These are phyloP conservation scores for Eucalyptus paniculata DNA, from an alignment of 345 rosid species.

Conservation along the genomic window DNA sequence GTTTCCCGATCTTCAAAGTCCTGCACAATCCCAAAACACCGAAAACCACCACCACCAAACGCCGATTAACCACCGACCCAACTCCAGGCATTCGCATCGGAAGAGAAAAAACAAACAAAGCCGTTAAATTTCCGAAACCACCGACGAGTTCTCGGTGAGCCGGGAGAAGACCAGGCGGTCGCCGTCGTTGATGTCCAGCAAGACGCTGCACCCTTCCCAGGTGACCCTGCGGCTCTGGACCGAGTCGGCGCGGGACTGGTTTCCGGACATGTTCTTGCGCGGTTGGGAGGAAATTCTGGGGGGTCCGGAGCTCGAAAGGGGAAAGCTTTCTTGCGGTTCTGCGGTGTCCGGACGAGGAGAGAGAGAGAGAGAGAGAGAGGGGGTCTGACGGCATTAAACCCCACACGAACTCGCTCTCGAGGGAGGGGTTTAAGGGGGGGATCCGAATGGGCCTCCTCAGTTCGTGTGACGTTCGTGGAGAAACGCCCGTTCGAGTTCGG, in stretches of 20 bases:
- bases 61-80: background rate
- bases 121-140: background rate
- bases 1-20: conserved; percentile 63
- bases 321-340: background rate
- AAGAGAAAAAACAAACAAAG: background rate
- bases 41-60: background rate
- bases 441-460: background rate
- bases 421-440: background rate
- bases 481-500: background rate
- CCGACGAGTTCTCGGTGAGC: conserved; percentile 73
- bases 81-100: background rate
- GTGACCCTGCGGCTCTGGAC: conserved; percentile 43
- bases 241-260: background rate
- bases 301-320: background rate
- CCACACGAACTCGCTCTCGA: background rate
- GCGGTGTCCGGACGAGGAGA: background rate
- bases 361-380: background rate
- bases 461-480: background rate
- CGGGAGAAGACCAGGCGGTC: conserved; percentile 93
- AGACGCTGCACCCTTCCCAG: conserved; percentile 83
- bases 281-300: background rate
- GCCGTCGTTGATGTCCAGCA: conserved; percentile 95
- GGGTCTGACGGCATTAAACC: background rate
- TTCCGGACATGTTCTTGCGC: background rate
- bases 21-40: conserved; percentile 8